A percentile compares a stretch with the other conserved stretches of the same genome.
Evolutionary conservation across 768 basidiomycete species (phyloP).

Genomic region (Xerocomellus amylosporus): DNA sequence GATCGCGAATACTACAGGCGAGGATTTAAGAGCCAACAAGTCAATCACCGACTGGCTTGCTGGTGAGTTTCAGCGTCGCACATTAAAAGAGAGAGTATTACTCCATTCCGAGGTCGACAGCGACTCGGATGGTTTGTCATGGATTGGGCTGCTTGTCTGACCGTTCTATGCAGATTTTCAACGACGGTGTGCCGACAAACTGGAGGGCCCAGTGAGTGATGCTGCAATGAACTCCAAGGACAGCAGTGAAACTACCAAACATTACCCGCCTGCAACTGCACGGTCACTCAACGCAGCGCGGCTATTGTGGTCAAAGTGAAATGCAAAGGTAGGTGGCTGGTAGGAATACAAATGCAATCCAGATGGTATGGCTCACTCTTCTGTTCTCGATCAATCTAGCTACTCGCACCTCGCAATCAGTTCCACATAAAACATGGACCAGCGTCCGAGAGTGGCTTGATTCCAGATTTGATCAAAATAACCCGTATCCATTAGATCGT

Average conservation of each 20-base stretch:
- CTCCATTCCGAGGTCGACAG: background rate
- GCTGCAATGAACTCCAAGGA: no score
- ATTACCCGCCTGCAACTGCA: no score
- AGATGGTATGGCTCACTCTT: background rate
- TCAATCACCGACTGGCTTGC: background rate
- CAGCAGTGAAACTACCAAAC: no score
- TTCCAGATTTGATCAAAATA: conserved; percentile 8
- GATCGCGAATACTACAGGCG: background rate
- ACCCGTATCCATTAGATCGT: background rate
- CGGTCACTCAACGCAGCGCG: no score
- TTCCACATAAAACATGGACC: background rate
- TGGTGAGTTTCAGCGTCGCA: background rate
- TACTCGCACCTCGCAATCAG: background rate
- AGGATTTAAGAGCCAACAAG: background rate
- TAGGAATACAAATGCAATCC: background rate
- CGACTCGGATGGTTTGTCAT: no score
- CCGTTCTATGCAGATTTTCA: no score
- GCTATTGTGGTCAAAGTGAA: background rate
- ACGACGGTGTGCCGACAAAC: no score
- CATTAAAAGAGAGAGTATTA: rapidly evolving
- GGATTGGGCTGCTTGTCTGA: no score
- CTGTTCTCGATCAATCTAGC: background rate
- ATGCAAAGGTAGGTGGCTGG: background rate
- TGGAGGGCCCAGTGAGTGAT: no score
- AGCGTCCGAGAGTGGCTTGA: background rate